Evolutionary conservation across 192 early-diverging fungal genomes (phyloP), one percentile per base, ranked within the genome.

Genomic region (Phycomyces blakesleeanus): DNA sequence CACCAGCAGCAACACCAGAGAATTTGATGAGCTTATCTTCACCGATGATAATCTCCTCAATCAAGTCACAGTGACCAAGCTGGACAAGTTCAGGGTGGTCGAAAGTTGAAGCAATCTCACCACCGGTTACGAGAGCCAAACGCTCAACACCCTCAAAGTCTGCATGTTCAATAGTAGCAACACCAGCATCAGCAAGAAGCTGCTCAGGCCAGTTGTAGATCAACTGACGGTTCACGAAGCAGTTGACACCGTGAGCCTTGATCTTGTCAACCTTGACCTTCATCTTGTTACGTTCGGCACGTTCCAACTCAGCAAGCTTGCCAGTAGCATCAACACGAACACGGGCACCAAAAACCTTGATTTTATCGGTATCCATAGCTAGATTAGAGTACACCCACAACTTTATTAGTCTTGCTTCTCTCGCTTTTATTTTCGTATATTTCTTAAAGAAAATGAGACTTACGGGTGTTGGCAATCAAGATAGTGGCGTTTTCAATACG

Each of bases 121-220:
- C 94, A 66, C 97, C 97, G 50, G 96, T 97, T 18, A 99, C 97
- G 47, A 99, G 78, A 53, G 97, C 94, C 63, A 99, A 81, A 14
- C 97, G 82, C 80, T 99, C 97, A 39, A 99, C 85, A 66, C 97
- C 97, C 72, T 97, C 95, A 76, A 99, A 99, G 71, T 99, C 95
- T 24, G 97, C 97, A 73, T 99, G 97, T 75, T 99, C 97, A 61
- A 99, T 99, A 51, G 91, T 89, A 82, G 92, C 89, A 74, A 99
- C 89, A 20, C 93, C 92, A 50, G 93, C 83, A 73, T 99, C 97
- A n/a, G 94, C 97, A 79, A 99, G 92, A 44, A 99, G 84, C 78
- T 95, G 93, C 79, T 99, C 97, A 52, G 97, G 97, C 93, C 93
- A 99, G 88, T 99, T 99, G 83, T 99, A 99, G 68, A 99, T 99